A percentile compares a stretch with the other conserved stretches of the same genome.
phyloP scores from a whole-genome alignment of 805 yeast genomes.

The Komagataella pastoris region DNA sequence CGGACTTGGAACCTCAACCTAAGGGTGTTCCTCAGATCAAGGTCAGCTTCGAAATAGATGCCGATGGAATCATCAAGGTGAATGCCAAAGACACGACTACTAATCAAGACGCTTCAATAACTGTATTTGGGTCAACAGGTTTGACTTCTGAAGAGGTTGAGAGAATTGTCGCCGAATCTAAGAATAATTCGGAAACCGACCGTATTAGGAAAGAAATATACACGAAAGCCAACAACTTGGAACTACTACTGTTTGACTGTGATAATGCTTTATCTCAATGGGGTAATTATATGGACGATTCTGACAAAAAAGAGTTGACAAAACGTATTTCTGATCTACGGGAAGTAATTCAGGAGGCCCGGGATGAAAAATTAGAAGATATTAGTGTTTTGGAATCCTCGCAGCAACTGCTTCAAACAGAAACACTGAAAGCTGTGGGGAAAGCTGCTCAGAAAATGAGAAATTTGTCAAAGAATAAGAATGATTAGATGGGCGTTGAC shows the following conservation, averaged over 20 bases:
- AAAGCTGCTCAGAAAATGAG: background rate
- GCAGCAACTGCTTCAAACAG: background rate
- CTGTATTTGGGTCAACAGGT: slow-evolving; percentile 94
- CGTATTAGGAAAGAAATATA: slow-evolving; percentile 75
- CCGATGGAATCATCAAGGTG: slow-evolving; percentile 94
- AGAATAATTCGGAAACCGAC: slow-evolving; percentile 78
- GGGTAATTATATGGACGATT: slow-evolving; percentile 7
- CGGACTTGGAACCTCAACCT: slow-evolving; percentile 85
- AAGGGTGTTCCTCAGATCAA: slow-evolving; percentile 85
- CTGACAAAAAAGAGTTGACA: slow-evolving; percentile 6
- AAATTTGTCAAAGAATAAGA: background rate
- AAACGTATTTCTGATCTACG: slow-evolving; percentile 13
- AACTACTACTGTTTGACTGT: slow-evolving; percentile 19
- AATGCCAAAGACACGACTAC: slow-evolving; percentile 90
- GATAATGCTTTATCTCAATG: slow-evolving; percentile 18
- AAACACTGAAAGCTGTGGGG: background rate
- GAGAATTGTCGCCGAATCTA: slow-evolving; percentile 84
- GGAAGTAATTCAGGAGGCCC: slow-evolving; percentile 15
- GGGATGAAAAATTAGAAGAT: slow-evolving; percentile 14
- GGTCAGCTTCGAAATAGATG: slow-evolving; percentile 90
- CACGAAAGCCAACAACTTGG: slow-evolving; percentile 61
- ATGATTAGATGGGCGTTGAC: background rate
- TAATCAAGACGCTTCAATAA: slow-evolving; percentile 87
- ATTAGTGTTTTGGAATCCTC: background rate
- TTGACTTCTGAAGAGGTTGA: slow-evolving; percentile 82